Evolutionary conservation across 352 stramenopile genomes (phyloP).

Genomic region (Pythium guiyangense): DNA sequence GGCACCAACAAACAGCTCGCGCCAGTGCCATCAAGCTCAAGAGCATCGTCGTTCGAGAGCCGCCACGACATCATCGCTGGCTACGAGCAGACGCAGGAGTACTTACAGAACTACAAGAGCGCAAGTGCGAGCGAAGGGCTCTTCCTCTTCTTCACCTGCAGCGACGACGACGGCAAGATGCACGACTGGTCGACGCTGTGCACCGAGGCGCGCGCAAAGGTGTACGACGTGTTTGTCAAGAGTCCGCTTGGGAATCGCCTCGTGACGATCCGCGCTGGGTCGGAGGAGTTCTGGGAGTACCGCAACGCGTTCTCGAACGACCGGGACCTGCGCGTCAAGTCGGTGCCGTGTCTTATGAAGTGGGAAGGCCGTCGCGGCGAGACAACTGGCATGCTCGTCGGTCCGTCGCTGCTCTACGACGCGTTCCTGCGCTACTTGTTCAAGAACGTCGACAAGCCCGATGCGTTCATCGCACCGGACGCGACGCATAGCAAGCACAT

Average conservation of each 20-base stretch:
- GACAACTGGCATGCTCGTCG: constrained; percentile 51
- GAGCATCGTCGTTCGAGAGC: constrained; percentile 21
- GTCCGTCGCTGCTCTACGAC: constrained; percentile 43
- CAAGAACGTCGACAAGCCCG: constrained; percentile 41
- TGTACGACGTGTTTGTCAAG: constrained; percentile 55
- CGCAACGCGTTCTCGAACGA: constrained; percentile 57
- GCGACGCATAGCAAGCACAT: constrained; percentile 48
- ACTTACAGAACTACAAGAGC: constrained; percentile 34
- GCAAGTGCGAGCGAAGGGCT: constrained; percentile 26
- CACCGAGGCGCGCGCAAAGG: constrained; percentile 30
- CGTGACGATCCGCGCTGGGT: constrained; percentile 49
- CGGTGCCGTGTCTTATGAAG: constrained; percentile 52
- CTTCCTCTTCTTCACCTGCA: constrained; percentile 74
- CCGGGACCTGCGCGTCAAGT: constrained; percentile 53
- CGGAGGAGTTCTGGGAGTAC: constrained; percentile 46
- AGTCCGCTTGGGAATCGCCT: constrained; percentile 47
- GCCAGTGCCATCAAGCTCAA: neutral
- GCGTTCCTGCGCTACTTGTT: constrained; percentile 64
- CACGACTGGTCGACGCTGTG: constrained; percentile 55
- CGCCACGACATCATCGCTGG: constrained; percentile 41
- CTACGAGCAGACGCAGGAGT: constrained; percentile 46
- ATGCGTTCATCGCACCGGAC: constrained; percentile 34
- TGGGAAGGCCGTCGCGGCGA: constrained; percentile 49
- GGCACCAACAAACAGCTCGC: neutral
- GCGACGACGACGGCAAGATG: constrained; percentile 31